phyloP scores from a whole-genome alignment of 148 eudicot genomes.

The Vaccinium vitisidaea region DNA sequence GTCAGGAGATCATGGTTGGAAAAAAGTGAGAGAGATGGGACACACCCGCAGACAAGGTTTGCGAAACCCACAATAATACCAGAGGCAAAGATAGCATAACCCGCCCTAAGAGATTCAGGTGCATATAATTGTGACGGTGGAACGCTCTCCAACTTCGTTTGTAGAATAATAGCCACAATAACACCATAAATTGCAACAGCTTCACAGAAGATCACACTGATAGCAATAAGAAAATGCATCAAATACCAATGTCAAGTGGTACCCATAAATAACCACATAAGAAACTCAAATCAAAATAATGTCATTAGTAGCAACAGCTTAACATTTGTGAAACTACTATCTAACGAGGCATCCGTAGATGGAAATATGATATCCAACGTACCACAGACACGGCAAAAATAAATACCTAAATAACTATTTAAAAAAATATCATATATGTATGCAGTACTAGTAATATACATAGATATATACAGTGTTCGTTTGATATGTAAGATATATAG shows the following conservation, averaged over 20 bases:
- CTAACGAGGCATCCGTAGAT: not conserved
- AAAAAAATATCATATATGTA: too few relatives aligned
- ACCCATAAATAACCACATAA: not conserved
- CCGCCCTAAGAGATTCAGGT: conserved; percentile 91
- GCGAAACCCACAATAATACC: conserved; percentile 98
- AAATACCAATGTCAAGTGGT: not conserved
- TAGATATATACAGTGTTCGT: too few relatives aligned
- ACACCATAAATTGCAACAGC: conserved; percentile 99
- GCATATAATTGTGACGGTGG: conserved; percentile 60
- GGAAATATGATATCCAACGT: not conserved
- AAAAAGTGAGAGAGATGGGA: conserved; percentile 15
- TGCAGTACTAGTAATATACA: too few relatives aligned
- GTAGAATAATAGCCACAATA: conserved; percentile 95
- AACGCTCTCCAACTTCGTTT: conserved; percentile 93
- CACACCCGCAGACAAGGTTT: conserved; percentile 95
- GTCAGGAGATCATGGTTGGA: not conserved
- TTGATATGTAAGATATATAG: too few relatives aligned
- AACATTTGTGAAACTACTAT: not conserved
- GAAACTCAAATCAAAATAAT: not conserved
- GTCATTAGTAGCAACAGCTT: not conserved
- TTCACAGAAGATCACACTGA: conserved; percentile 95
- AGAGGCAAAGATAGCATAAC: conserved; percentile 92
- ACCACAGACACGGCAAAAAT: too few relatives aligned
- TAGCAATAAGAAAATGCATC: not conserved
- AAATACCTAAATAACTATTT: too few relatives aligned